Evolutionary conservation across 495 filamentous ascomycete species (phyloP).

Genomic region (Cryomyces minteri): DNA sequence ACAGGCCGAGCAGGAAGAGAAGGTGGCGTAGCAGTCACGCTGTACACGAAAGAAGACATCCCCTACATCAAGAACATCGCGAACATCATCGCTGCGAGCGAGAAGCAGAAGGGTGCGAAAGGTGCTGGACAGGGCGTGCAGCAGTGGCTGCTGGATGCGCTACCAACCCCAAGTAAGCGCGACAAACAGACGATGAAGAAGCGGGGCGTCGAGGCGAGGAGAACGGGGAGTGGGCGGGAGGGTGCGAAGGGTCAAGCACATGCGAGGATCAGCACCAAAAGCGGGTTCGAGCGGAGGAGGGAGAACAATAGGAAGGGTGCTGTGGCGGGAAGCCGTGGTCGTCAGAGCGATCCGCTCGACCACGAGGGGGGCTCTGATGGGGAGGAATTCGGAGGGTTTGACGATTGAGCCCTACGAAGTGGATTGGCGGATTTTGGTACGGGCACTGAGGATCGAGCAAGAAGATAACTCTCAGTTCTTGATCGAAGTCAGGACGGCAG

Average conservation of each 20-base stretch:
- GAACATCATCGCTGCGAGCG: slow-evolving; percentile 72
- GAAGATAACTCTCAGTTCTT: too few relatives aligned
- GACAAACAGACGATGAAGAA: slow-evolving; percentile 67
- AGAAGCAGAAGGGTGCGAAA: slow-evolving; percentile 29
- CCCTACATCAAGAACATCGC: slow-evolving; percentile 79
- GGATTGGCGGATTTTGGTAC: too few relatives aligned
- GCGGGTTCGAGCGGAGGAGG: slow-evolving; percentile 63
- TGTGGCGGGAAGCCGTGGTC: slow-evolving; percentile 48
- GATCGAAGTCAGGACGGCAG: too few relatives aligned
- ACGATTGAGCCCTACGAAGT: slow-evolving; percentile 23
- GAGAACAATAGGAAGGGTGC: slow-evolving; percentile 63
- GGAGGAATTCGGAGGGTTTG: slow-evolving; percentile 49
- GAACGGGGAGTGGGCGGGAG: slow-evolving; percentile 24
- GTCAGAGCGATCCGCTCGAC: slow-evolving; percentile 25
- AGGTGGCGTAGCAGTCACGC: slow-evolving; percentile 81
- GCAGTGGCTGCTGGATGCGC: slow-evolving; percentile 75
- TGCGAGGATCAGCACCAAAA: slow-evolving; percentile 74
- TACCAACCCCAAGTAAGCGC: slow-evolving; percentile 68
- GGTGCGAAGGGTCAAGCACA: slow-evolving; percentile 14
- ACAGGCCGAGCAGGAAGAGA: slow-evolving; percentile 77
- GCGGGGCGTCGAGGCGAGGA: slow-evolving; percentile 61
- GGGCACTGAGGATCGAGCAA: too few relatives aligned
- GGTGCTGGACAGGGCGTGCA: slow-evolving; percentile 36
- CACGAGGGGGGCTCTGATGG: slow-evolving; percentile 18
- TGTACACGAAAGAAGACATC: slow-evolving; percentile 90